Conservation (phyloP, 2,329 filamentous ascomycete genomes). For the Mollisia scopiformis region DNA sequence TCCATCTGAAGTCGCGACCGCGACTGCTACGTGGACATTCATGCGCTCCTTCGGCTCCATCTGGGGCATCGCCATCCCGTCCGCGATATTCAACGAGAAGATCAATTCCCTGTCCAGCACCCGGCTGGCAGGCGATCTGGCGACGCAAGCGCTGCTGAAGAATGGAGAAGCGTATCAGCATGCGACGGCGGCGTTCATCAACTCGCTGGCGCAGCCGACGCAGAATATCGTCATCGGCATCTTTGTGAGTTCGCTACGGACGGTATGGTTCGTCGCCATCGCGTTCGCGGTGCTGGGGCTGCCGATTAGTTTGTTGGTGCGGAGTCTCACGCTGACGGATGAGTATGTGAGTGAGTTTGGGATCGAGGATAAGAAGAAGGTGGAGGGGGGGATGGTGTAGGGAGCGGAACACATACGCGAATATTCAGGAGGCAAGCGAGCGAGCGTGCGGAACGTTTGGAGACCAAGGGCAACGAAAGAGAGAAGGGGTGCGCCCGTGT, state of each 20-base stretch:
- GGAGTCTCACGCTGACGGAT: conserved; percentile 5
- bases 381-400: background rate
- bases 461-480: too few relatives aligned
- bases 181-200: conserved; percentile 10
- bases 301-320: conserved; percentile 8
- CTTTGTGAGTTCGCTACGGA: conserved; percentile 11
- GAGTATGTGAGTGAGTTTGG: conserved; percentile 11
- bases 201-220: background rate
- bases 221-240: conserved; percentile 8
- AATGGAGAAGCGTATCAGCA: conserved; percentile 15
- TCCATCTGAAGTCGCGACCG: conserved; percentile 65
- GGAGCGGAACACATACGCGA: too few relatives aligned
- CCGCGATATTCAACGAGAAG: conserved; percentile 12
- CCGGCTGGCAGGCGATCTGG: background rate
- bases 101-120: conserved; percentile 4
- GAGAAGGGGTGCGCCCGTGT: too few relatives aligned
- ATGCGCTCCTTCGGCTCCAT: conserved; percentile 46
- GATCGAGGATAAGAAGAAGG: conserved; percentile 17
- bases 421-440: too few relatives aligned
- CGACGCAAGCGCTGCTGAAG: conserved; percentile 1
- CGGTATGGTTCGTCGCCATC: conserved; percentile 14
- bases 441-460: too few relatives aligned
- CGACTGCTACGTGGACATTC: conserved; percentile 66
- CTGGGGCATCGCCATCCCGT: conserved; percentile 15
- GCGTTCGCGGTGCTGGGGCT: conserved; percentile 13